Conservation (phyloP, 176 grass and related monocot genomes). For the Saccharum spontaneum region DNA sequence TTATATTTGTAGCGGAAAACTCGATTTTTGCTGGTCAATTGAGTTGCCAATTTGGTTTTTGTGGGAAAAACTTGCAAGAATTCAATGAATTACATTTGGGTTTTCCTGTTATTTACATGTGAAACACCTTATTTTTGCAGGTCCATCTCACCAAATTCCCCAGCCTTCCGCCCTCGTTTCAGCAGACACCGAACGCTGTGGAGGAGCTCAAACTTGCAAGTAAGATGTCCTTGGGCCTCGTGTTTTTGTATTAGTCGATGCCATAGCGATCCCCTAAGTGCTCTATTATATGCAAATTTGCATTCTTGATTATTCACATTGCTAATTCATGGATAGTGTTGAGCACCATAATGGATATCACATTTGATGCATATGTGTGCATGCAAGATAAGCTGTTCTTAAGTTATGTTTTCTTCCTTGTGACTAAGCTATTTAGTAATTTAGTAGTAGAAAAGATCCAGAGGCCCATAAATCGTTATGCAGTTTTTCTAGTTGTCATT, state of each 20-base stretch:
- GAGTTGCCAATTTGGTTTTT: not conserved
- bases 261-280: not conserved
- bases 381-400: not conserved
- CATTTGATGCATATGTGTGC: not conserved
- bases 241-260: not conserved
- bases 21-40: not conserved
- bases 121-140: conserved; percentile 40
- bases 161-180: conserved; percentile 75
- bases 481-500: not conserved
- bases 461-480: not conserved
- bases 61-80: not conserved
- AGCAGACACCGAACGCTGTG: conserved; percentile 70
- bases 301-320: conserved; percentile 1
- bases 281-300: not conserved
- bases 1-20: not conserved
- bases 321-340: not conserved
- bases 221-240: conserved; percentile 27
- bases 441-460: not conserved
- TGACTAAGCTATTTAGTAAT: not conserved
- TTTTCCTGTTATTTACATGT: not conserved
- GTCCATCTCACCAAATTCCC: conserved; percentile 88
- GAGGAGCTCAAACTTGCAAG: conserved; percentile 87
- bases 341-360: not conserved
- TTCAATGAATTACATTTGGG: not conserved
- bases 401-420: not conserved